Evolutionary conservation across 257 asterid species (phyloP).

Genomic region (Avicennia marina): DNA sequence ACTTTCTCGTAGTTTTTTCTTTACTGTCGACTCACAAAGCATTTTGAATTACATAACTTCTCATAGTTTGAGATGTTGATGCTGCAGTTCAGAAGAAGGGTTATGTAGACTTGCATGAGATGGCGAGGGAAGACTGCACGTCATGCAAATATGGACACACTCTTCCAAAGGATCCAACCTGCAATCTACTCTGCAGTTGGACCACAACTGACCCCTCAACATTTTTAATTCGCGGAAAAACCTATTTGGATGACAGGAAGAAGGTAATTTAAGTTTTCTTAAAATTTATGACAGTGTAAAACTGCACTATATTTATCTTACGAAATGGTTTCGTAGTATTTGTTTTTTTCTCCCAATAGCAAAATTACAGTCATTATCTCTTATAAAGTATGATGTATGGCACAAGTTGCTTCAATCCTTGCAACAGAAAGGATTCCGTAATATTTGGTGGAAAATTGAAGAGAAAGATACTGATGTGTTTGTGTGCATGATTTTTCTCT

Average conservation of each 20-base stretch:
- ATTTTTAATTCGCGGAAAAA: constrained; percentile 87
- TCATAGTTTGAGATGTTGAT: constrained; percentile 24
- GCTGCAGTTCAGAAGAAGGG: constrained; percentile 88
- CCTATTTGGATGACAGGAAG: constrained; percentile 80
- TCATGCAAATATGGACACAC: constrained; percentile 83
- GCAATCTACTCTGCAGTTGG: constrained; percentile 87
- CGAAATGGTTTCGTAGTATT: not conserved
- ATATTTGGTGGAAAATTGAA: not conserved
- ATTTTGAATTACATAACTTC: constrained; percentile 12
- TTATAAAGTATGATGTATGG: not conserved
- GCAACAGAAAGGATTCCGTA: constrained; percentile 8
- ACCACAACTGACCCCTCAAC: constrained; percentile 76
- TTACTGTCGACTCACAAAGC: constrained; percentile 7
- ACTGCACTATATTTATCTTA: constrained; percentile 4
- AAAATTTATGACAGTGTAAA: not conserved
- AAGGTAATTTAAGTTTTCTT: constrained; percentile 48
- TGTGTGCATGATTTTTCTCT: not conserved
- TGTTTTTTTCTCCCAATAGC: constrained; percentile 12
- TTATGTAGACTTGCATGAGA: constrained; percentile 82
- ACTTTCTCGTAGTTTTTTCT: constrained; percentile 7
- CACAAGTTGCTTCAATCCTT: not conserved
- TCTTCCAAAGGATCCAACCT: constrained; percentile 79
- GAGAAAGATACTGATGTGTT: no score
- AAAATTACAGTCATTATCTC: constrained; percentile 10
- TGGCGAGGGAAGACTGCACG: constrained; percentile 63